Evolutionary conservation across 768 basidiomycete genomes (phyloP).

Genomic region (Leccinellum albellum): DNA sequence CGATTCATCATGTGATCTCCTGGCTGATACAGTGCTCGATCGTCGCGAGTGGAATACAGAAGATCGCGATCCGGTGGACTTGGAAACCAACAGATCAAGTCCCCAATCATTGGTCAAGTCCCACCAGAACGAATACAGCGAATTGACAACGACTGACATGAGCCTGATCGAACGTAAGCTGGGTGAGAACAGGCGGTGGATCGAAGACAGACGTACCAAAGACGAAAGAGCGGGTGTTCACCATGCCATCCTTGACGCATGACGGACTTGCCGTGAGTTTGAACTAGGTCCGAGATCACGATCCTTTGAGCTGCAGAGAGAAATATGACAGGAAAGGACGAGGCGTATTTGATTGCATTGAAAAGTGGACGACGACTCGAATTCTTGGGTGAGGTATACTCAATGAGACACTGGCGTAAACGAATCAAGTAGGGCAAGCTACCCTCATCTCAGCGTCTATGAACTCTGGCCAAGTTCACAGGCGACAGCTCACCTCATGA

Average conservation of each 20-base stretch:
- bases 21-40: conserved; percentile 28
- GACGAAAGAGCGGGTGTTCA: conserved; percentile 73
- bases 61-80: conserved; percentile 30
- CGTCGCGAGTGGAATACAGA: conserved; percentile 47
- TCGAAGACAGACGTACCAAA: conserved; percentile 59
- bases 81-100: conserved; percentile 60
- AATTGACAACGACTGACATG: conserved; percentile 80
- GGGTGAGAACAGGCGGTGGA: background rate
- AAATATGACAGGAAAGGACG: conserved; percentile 94
- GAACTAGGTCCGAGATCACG: conserved; percentile 56
- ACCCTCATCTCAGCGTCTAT: conserved; percentile 9
- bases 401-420: conserved; percentile 89
- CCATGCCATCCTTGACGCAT: conserved; percentile 60
- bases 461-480: background rate
- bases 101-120: conserved; percentile 99
- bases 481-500: conserved; percentile 70
- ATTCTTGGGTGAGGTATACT: conserved; percentile 64
- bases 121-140: conserved; percentile 98
- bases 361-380: conserved; percentile 69
- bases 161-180: conserved; percentile 50
- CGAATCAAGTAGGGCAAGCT: conserved; percentile 87
- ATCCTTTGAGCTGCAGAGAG: conserved; percentile 87
- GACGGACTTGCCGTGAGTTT: conserved; percentile 43
- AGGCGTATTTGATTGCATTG: conserved; percentile 95
- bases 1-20: conserved; percentile 9